Conservation (phyloP, 805 yeast genomes). For the Ogataea glucozyma region DNA sequence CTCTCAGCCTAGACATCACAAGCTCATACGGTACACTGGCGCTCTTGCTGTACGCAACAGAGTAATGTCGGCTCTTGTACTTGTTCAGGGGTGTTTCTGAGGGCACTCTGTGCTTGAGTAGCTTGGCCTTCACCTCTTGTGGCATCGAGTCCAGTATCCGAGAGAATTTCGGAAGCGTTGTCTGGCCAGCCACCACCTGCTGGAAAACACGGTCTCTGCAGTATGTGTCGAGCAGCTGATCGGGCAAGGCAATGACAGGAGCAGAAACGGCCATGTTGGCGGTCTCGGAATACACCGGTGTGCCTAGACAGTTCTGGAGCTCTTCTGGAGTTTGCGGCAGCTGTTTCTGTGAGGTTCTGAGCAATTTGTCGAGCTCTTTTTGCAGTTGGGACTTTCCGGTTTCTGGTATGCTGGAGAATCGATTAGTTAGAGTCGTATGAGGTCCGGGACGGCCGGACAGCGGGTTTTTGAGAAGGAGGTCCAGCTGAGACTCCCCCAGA, state of each 20-base stretch:
- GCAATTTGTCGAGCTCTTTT: background rate
- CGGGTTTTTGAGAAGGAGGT: conserved; percentile 6
- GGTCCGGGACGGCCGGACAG: background rate
- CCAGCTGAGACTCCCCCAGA: conserved; percentile 18
- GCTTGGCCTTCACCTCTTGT: background rate
- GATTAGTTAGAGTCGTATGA: background rate
- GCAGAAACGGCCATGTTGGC: conserved; percentile 14
- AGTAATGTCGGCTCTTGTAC: conserved; percentile 1
- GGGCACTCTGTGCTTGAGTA: background rate
- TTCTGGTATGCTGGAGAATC: background rate
- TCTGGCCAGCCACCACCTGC: conserved; percentile 1
- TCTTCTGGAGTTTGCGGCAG: conserved; percentile 27
- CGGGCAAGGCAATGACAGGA: conserved; percentile 11
- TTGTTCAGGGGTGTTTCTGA: background rate
- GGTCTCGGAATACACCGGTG: conserved; percentile 15
- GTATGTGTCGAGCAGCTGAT: background rate
- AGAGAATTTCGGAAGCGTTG: background rate
- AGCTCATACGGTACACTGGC: background rate
- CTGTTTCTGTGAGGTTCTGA: background rate
- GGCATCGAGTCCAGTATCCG: background rate
- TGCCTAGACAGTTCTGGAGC: conserved; percentile 19
- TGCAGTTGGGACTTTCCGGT: background rate
- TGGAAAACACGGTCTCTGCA: background rate
- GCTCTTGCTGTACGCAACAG: conserved; percentile 4
- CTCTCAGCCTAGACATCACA: background rate